Conservation (phyloP, 805 yeast species). For the Kregervanrija pseudodelftensis region DNA sequence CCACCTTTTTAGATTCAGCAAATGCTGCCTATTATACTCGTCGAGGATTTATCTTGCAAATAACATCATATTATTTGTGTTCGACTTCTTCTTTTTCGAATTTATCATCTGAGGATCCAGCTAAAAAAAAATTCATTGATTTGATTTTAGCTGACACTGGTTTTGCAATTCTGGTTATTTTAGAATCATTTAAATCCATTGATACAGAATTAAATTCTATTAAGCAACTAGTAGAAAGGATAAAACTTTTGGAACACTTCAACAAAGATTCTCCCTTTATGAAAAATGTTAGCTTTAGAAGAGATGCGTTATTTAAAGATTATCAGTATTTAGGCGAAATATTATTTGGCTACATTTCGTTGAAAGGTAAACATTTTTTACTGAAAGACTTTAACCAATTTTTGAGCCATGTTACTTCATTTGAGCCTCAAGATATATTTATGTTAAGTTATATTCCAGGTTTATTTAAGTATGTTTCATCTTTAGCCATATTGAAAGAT, state of each 20-base stretch:
- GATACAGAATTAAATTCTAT: conserved; percentile 51
- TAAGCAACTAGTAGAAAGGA: conserved; percentile 43
- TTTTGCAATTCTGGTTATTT: conserved; percentile 7
- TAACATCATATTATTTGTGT: conserved; percentile 38
- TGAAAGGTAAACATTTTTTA: conserved; percentile 22
- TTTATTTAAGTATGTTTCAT: conserved; percentile 38
- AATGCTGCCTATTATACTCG: conserved; percentile 62
- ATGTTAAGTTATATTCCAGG: conserved; percentile 60
- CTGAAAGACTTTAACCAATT: conserved; percentile 32
- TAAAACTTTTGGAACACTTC: conserved; percentile 44
- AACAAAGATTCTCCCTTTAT: conserved; percentile 37
- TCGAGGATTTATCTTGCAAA: conserved; percentile 66
- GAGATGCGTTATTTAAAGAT: conserved; percentile 54
- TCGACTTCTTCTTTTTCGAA: conserved; percentile 6
- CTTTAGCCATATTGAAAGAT: conserved; percentile 29
- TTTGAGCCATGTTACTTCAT: conserved; percentile 37
- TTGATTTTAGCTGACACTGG: background rate
- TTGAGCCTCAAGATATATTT: conserved; percentile 57
- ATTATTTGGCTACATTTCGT: conserved; percentile 42
- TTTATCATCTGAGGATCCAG: background rate
- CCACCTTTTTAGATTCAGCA: conserved; percentile 51
- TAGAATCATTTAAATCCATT: conserved; percentile 50
- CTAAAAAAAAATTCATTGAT: background rate
- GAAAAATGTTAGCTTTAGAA: conserved; percentile 47
- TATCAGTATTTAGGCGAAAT: conserved; percentile 71